Base-by-base conservation (phyloP, 805 yeast species). In the Torulaspora indica region DNA sequence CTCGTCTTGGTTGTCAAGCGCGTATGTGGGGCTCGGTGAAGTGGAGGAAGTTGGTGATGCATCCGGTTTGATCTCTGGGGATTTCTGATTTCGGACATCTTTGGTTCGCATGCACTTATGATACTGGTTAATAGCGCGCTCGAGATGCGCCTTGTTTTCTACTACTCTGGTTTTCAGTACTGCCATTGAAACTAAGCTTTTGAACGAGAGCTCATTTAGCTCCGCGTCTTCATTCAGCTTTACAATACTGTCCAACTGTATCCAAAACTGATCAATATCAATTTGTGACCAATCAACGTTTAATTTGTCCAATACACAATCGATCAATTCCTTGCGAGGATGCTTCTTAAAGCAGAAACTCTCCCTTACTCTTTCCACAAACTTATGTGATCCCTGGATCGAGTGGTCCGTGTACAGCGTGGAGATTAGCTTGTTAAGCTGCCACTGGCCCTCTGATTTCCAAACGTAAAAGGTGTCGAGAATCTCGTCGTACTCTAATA, bases 371-470 rank as follows among this genome's bases (percentile, higher is more conserved):
- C 33, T 5, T 12, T 35, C 32, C 2, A 34, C 32, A 18, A 43
- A 34, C 12, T 32, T 39, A 27, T 46, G 35, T 4, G 37, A 22
- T 6, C 40, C 35, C 28, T 41, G 37, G 10, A 17, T 20, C 20
- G 48, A 40, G 13, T 48, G 43, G 12, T 32, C 34, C 20, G 39
- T 30, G 25, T 49, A 55, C 29, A 61, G 40, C 1, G 46, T 42
- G 5, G 58, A 42, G 33, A 60, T 49, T 1, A 57, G 43, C 12
- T 45, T 42, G 33, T 55, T 55, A 24, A 55, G 22, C n/a, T 56
- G 50, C 63, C 63, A 61, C 9, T 47, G 42, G 2, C 60, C 58
- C 8, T 53, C 57, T 3, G 61, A 51, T 35, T 51, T 57, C 64
- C 65, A 62, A 25, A 62, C 33, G 30, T 56, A 53, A 31, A 55